Conservation (phyloP, 495 filamentous ascomycete species). For the Talaromyces ruber region DNA sequence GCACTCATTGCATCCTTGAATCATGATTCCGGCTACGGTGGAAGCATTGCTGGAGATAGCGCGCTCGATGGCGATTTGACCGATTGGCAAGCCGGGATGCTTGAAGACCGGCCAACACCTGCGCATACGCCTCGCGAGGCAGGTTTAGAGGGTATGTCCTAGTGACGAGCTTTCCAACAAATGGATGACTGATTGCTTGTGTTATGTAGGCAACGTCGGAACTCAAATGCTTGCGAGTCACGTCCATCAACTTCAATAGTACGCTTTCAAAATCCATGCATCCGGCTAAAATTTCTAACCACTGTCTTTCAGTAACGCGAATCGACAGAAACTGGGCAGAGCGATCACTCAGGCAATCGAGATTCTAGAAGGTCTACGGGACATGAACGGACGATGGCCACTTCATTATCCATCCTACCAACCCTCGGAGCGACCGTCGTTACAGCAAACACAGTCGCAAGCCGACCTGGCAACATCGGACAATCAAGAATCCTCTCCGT, state of each 20-base stretch:
- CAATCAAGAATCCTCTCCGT: slow-evolving; percentile 25
- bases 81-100: slow-evolving; percentile 54
- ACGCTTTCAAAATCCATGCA: slow-evolving; percentile 15
- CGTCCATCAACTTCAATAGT: slow-evolving; percentile 64
- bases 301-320: slow-evolving; percentile 60
- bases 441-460: slow-evolving; percentile 47
- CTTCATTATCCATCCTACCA: slow-evolving; percentile 89
- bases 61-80: slow-evolving; percentile 31
- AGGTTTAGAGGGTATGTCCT: slow-evolving; percentile 30
- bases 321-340: slow-evolving; percentile 73
- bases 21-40: slow-evolving; percentile 85
- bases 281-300: slow-evolving; percentile 16
- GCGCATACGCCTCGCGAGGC: slow-evolving; percentile 39
- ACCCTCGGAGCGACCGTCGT: slow-evolving; percentile 27
- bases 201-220: slow-evolving; percentile 46
- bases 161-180: not conserved
- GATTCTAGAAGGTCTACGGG: slow-evolving; percentile 67
- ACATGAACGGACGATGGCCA: slow-evolving; percentile 86
- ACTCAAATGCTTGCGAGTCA: slow-evolving; percentile 56
- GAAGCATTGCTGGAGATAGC: slow-evolving; percentile 52
- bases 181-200: not conserved
- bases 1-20: slow-evolving; percentile 64
- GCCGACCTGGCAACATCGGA: slow-evolving; percentile 18
- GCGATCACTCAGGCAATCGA: slow-evolving; percentile 81
- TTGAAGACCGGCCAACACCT: slow-evolving; percentile 59